Base-by-base conservation (phyloP, 2,329 filamentous ascomycete species). In the Xylariaceae sp. region DNA sequence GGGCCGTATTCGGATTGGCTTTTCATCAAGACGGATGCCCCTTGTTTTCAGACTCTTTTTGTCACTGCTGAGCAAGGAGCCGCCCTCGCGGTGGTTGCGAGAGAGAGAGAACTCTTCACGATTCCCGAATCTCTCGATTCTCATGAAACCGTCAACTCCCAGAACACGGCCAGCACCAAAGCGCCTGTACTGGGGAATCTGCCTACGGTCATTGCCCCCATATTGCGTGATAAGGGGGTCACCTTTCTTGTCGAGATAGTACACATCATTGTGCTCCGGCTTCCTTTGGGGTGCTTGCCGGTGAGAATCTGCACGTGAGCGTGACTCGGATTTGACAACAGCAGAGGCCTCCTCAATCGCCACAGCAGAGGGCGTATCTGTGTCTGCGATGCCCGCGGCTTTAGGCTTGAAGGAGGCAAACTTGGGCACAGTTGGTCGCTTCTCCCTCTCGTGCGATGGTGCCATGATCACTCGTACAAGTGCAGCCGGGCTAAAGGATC, bases 161-260 rank as follows among this genome's bases (percentile, higher is more conserved):
- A 97, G 73, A 1, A 97, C 77, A 59, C 79, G 80, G 2, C 91
- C 91, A 57, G 78, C 77, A 11, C 91, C 89, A 62, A 77, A 76
- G 4, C 90, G 86, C 62, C 81, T 80, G 70, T 95, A 97, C 2
- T 74, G 68, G 0, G 92, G 91, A 9, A 95, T 75, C 56, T 81
- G 82, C 64, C 88, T 89, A 42, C 83, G 84, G 70, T 96, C 86
- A 45, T 89, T 80, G 34, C 83, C 82, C 1, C 89, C 90, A 71
- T 92, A 97, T 30, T 82, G 81, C 50, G 88, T 73, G 64, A 94
- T 91, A 52, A 91, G 81, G 3, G 81, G 77, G 68, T 97, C 93
- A 0, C 93, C 92, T 68, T 85, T 86, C 48, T 78, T 84, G 73
- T 97, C 93, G 55, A 89, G 68, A 50, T 84, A 67, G 71, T 84